Evolutionary conservation across 352 stramenopile genomes (phyloP), one percentile per base, ranked within the genome.

Genomic region (Phytophthora sojae): DNA sequence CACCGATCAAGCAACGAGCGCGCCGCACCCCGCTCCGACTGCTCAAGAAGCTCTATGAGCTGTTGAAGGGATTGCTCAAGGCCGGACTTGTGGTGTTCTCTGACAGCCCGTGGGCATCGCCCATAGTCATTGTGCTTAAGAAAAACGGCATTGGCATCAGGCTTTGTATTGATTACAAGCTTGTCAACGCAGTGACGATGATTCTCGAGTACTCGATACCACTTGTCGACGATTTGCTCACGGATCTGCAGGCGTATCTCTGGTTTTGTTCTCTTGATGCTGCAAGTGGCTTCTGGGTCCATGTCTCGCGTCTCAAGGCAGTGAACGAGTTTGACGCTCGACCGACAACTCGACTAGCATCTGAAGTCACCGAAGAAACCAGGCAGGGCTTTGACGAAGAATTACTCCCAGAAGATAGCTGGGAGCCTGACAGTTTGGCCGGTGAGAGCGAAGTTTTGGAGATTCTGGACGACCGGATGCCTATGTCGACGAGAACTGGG

Each of bases 1-100:
- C 3, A 12, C 54, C 35, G 8, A 61, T 61, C n/a, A 61, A 61
- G 21, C 54, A 61, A 21, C 32, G 54, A 12, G 54, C 54, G 17
- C 54, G 54, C 19, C 54, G 54, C 1, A n/a, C 15, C 1, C 52
- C 52, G 30, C 5, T 58, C 15, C 26, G 30, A 44, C 30, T 47
- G 7, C 52, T 58, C 15, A 15, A 35, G n/a, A 61, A 61, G 54
- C 54, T 52, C 4, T 61, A 61, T 32, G 54, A 61, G 35, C 54
- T 61, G 3, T 37, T 61, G 11, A 61, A 61, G 19, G 55, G 55
- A 3, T 37, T 61, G 3, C 23, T 52, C 15, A 51, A 61, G 12
- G 37, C 55, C 6, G 37, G 21, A 3, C 11, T 61, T 2, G 17
- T 51, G 2, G 55, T 19, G 2, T 61, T 51, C 6, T 61, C 55